Percentiles rank a stretch among this genome's conserved stretches.
Evolutionary conservation across 257 asterid species (phyloP).

Genomic region (Echites panduratus): DNA sequence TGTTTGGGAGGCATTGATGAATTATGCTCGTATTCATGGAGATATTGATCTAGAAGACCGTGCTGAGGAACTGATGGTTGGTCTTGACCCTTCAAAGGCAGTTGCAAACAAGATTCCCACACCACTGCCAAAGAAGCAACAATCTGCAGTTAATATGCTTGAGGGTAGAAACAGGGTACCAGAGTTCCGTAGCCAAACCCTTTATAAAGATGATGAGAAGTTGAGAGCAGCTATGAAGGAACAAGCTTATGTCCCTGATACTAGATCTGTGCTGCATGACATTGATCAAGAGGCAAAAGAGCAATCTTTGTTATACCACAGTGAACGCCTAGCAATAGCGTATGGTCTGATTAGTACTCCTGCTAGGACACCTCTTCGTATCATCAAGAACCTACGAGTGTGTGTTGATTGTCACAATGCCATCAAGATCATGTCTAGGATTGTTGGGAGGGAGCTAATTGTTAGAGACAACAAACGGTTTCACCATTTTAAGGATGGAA

Average conservation of each 20-base stretch:
- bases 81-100: slow-evolving; percentile 69
- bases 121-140: slow-evolving; percentile 75
- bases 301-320: slow-evolving; percentile 87
- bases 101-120: slow-evolving; percentile 56
- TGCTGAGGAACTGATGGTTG: slow-evolving; percentile 68
- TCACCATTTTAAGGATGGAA: slow-evolving; percentile 91
- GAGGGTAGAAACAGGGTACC: slow-evolving; percentile 68
- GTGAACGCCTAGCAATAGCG: slow-evolving; percentile 95
- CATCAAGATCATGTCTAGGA: slow-evolving; percentile 93
- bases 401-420: slow-evolving; percentile 96
- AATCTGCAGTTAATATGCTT: slow-evolving; percentile 67
- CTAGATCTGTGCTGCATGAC: slow-evolving; percentile 90
- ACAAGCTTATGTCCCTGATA: slow-evolving; percentile 88
- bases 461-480: slow-evolving; percentile 87
- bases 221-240: slow-evolving; percentile 76
- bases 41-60: slow-evolving; percentile 89
- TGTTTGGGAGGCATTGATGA: slow-evolving; percentile 87
- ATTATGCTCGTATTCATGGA: slow-evolving; percentile 90
- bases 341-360: slow-evolving; percentile 91
- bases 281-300: slow-evolving; percentile 99
- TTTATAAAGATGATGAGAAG: slow-evolving; percentile 91
- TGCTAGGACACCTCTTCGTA: slow-evolving; percentile 76
- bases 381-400: slow-evolving; percentile 81
- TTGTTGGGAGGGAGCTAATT: slow-evolving; percentile 89
- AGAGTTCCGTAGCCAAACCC: slow-evolving; percentile 66